Percentiles rank a stretch among this genome's conserved stretches.
phyloP scores from a whole-genome alignment of 1,284 basidiomycete species.

The Ustilago xerochloae region DNA sequence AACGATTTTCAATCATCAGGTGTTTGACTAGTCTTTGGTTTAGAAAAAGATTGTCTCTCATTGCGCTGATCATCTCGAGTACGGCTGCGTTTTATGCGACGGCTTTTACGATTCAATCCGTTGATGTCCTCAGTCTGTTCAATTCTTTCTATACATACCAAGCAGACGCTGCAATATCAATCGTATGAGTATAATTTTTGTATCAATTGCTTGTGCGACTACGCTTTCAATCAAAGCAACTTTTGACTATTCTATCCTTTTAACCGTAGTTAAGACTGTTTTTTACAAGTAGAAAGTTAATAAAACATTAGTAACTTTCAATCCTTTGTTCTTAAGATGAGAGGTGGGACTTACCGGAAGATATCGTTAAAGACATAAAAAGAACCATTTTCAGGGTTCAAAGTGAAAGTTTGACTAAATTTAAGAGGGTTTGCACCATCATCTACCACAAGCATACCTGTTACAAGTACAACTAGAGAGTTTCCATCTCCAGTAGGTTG shows the following conservation, averaged over 20 bases:
- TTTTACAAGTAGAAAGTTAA: neutral
- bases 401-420: slow-evolving; percentile 77
- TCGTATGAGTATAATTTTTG: no score
- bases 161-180: no score
- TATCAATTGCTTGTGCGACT: no score
- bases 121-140: no score
- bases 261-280: slow-evolving; percentile 61
- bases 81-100: no score
- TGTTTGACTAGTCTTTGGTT: neutral
- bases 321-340: neutral
- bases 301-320: neutral
- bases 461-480: slow-evolving; percentile 86
- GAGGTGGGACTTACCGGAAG: slow-evolving; percentile 50
- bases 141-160: no score
- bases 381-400: slow-evolving; percentile 79
- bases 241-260: no score
- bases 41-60: neutral
- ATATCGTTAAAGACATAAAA: slow-evolving; percentile 81
- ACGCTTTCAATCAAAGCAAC: no score
- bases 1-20: no score
- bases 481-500: slow-evolving; percentile 82
- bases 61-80: neutral
- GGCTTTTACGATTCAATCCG: no score
- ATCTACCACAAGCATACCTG: slow-evolving; percentile 76
- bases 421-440: slow-evolving; percentile 30